Base-by-base conservation (phyloP, 352 stramenopile species). In the Pythium pectinolyticum region DNA sequence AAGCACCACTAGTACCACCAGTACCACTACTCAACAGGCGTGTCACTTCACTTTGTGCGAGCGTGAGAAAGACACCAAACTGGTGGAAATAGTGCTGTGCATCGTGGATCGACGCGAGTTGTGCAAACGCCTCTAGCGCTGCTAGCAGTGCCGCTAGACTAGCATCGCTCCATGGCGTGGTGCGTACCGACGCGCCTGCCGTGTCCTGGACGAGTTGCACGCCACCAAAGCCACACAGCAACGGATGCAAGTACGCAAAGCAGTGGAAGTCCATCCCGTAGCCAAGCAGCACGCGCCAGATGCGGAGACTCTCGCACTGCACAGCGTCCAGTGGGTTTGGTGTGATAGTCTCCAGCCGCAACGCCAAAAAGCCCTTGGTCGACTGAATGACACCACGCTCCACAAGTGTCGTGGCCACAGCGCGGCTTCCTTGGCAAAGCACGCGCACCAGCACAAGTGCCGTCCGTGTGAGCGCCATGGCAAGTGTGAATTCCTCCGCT, bases 11-110 rank as follows among this genome's bases (percentile, higher is more conserved):
- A n/a, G n/a, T n/a, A n/a, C n/a, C n/a, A n/a, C n/a, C n/a, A n/a
- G n/a, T n/a, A n/a, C n/a, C n/a, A n/a, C n/a, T n/a, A n/a, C n/a
- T n/a, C n/a, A n/a, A n/a, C n/a, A n/a, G n/a, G n/a, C n/a, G n/a
- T n/a, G n/a, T n/a, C n/a, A n/a, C n/a, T n/a, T n/a, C n/a, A n/a
- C n/a, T n/a, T n/a, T n/a, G n/a, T n/a, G 81, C 83, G 30, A 72
- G 57, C 14, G 57, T 41, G 27, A 88, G 46, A 56, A 88, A 92
- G 57, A 80, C 80, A 0, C 59, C 66, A 11, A 92, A 46, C 56
- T 92, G 83, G 40, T 47, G 48, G 20, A 74, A 68, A 45, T 74
- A 74, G 53, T 70, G 67, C 47, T 74, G 67, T 10, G 62, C 67
- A 37, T 74, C 67, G 47, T 70, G 67, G 46, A 67, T 64, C 24